Evolutionary conservation across 2,329 filamentous ascomycete species (phyloP), one percentile per base, ranked within the genome.

Genomic region (Cytospora paraplurivora): DNA sequence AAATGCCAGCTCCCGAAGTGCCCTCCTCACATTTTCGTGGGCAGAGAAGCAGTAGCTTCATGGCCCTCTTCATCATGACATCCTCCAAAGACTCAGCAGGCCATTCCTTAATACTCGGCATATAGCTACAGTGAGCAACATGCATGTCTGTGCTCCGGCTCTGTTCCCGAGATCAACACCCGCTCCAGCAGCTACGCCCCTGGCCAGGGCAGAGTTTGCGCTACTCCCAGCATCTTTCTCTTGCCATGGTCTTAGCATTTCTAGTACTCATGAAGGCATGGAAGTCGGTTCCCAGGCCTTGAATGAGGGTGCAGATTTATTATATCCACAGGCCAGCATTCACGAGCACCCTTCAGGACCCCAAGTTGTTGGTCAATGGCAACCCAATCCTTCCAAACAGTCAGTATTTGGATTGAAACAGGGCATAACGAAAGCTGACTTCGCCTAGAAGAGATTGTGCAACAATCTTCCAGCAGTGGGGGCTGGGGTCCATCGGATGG

Each of bases 111-210:
- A 21, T 11, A 19, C n/a, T 19, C 44, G 44, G 44, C 44, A 47
- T 47, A 47, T 47, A 47, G 44, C 2, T 4, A 27, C 27, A 27
- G 27, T 27, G 27, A 27, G 44, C 44, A 47, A 21, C 44, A 47
- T 47, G 44, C 44, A 47, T 47, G 44, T 47, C n/a, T 47, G 27
- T 27, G 27, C 44, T 21, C 44, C 44, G 44, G 44, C 44, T 47
- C 44, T 47, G n/a, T 10, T 47, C 44, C 44, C 44, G 44, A 47
- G 44, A 10, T 1, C 7, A 7, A 47, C 44, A n/a, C n/a, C 19
- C 44, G n/a, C 44, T 10, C 44, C 44, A 37, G 35, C 35, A 8
- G 35, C 35, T 37, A 10, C 8, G 44, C 44, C 11, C 44, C n/a
- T 17, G 10, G 11, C 13, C 2, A 47, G 11, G 2, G n/a, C n/a